Evolutionary conservation across 2,329 filamentous ascomycete genomes (phyloP).

Genomic region (Drechslerella coelobrocha): DNA sequence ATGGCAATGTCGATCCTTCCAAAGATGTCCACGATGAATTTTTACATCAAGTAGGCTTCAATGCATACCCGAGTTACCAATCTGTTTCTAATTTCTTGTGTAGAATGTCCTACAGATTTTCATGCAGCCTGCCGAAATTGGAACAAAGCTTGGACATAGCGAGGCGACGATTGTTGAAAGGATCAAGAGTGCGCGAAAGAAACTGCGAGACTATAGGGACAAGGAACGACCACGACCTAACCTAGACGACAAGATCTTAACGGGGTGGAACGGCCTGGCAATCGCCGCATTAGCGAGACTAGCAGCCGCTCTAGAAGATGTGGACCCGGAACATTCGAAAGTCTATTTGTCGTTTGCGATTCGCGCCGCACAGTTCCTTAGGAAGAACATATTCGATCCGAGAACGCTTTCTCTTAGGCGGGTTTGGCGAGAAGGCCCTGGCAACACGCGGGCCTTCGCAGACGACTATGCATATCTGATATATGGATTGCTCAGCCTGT

Average conservation of each 20-base stretch:
- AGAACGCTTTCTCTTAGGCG: conserved; percentile 71
- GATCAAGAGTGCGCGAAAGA: conserved; percentile 71
- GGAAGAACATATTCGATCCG: conserved; percentile 73
- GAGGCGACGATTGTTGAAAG: conserved; percentile 72
- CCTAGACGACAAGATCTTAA: conserved; percentile 86
- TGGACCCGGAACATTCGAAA: conserved; percentile 66
- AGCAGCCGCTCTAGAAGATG: conserved; percentile 69
- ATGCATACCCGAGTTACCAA: not conserved
- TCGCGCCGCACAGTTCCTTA: conserved; percentile 75
- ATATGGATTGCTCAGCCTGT: conserved; percentile 80
- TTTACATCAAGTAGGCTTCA: conserved; percentile 69
- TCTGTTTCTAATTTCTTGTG: not conserved
- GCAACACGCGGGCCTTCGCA: conserved; percentile 76
- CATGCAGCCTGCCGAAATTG: conserved; percentile 72
- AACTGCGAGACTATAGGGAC: conserved; percentile 74
- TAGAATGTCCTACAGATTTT: conserved; percentile 78
- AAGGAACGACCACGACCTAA: conserved; percentile 76
- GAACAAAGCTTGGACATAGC: conserved; percentile 75
- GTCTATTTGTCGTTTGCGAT: conserved; percentile 72
- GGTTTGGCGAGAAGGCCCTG: conserved; percentile 72
- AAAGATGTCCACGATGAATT: conserved; percentile 94
- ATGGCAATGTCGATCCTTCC: conserved; percentile 83
- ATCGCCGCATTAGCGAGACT: conserved; percentile 82
- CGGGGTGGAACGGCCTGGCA: conserved; percentile 85
- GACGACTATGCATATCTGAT: conserved; percentile 95